Conservation (phyloP, 1,139 yeast species). For the Yamadazyma siamensis region DNA sequence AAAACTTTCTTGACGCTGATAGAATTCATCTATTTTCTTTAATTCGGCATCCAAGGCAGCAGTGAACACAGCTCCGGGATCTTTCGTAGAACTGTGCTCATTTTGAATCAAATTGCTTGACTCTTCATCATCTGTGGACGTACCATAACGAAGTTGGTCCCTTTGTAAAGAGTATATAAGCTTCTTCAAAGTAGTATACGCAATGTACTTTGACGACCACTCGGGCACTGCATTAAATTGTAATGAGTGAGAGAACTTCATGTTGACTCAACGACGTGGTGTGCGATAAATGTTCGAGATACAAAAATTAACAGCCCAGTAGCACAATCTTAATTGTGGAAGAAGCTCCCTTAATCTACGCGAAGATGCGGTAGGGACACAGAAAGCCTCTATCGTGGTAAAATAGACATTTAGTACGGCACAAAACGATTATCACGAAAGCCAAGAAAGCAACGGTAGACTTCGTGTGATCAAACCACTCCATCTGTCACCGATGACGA, state of each 20-base stretch:
- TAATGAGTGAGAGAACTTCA: slow-evolving; percentile 72
- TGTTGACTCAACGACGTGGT: slow-evolving; percentile 20
- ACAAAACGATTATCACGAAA: too few relatives aligned
- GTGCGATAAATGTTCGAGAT: too few relatives aligned
- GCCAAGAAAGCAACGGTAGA: too few relatives aligned
- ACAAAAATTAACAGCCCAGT: too few relatives aligned
- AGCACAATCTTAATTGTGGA: too few relatives aligned
- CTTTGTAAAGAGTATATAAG: slow-evolving; percentile 64
- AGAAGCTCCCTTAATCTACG: too few relatives aligned
- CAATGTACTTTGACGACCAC: slow-evolving; percentile 69
- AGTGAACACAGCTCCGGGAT: slow-evolving; percentile 36
- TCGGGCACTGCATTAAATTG: slow-evolving; percentile 77
- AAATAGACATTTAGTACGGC: too few relatives aligned
- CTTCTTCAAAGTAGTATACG: slow-evolving; percentile 63
- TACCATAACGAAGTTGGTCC: slow-evolving; percentile 38
- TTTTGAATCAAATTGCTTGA: slow-evolving; percentile 26
- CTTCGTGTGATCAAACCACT: too few relatives aligned
- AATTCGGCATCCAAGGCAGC: slow-evolving; percentile 58
- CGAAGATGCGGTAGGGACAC: too few relatives aligned
- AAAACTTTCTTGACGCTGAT: slow-evolving; percentile 47
- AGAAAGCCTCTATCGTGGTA: too few relatives aligned
- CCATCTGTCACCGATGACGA: too few relatives aligned
- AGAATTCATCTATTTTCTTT: slow-evolving; percentile 57
- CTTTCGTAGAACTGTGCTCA: slow-evolving; percentile 21
- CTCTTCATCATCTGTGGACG: slow-evolving; percentile 21